Evolutionary conservation across 169 alveolate species (phyloP), one percentile per base, ranked within the genome.

Genomic region (Eimeria tenella): DNA sequence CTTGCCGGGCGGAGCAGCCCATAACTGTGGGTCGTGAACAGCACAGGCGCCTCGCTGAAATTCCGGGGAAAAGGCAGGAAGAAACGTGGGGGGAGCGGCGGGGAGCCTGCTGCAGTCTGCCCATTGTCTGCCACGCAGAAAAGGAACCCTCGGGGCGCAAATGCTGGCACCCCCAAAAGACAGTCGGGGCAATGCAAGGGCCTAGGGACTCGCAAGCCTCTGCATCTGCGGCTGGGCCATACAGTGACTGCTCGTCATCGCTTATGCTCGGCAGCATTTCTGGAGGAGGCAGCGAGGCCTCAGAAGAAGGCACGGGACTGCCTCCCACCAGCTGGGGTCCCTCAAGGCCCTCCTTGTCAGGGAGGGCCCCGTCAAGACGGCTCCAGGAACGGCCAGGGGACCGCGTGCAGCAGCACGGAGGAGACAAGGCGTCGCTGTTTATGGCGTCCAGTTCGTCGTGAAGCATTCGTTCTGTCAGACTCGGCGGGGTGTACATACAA

Each of bases 331-430:
- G 84, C 84, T 73, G 58, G n/a, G 84, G 86, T 1, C 5, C 10
- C 86, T 10, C 23, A 10, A 42, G 65, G 17, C 49, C 49, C 86
- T 49, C 68, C 86, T 70, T 70, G 1, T 70, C 52, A 23, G 53
- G 15, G 31, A 15, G 15, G n/a, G 79, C 9, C 15, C 52, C 21
- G 79, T 52, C 21, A 19, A 79, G 71, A 21, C 88, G n/a, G 1
- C 21, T 19, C 49, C 49, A 19, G 5, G 71, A 9, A 17, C 52
- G 71, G 17, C 25, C 70, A 50, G 88, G 88, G 63, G 88, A 79
- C 15, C 88, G 88, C 52, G 31, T 79, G 88, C 88, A 79, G 53
- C 88, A 79, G 88, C 88, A 79, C 6, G 19, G 52, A 5, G 88
- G 88, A n/a, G 88, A 79, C 10, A 4, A 42, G 3, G 71, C 53